Percentiles rank a stretch among this genome's conserved stretches.
Evolutionary conservation across 495 filamentous ascomycete genomes (phyloP).

Genomic region (Stereocaulon alpinum): DNA sequence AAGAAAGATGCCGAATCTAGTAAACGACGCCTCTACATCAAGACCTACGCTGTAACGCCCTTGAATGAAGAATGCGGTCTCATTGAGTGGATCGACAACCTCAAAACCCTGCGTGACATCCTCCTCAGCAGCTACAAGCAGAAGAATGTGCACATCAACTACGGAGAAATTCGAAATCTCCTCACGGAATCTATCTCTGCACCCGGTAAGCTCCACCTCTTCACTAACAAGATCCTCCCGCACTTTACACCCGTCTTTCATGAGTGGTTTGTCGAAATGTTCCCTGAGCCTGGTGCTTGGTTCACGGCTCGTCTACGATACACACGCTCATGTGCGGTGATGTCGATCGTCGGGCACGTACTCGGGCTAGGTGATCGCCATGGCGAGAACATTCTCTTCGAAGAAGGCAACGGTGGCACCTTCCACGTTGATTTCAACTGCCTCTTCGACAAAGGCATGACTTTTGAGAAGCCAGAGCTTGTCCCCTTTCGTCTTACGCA

Average conservation of each 20-base stretch:
- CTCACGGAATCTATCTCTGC: slow-evolving; percentile 49
- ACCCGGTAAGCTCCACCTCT: slow-evolving; percentile 49
- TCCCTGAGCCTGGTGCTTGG: slow-evolving; percentile 86
- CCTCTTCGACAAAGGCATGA: slow-evolving; percentile 96
- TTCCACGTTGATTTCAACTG: slow-evolving; percentile 99
- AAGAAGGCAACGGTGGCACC: slow-evolving; percentile 86
- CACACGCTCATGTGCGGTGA: slow-evolving; percentile 87
- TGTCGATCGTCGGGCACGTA: slow-evolving; percentile 95
- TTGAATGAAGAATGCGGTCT: slow-evolving; percentile 96
- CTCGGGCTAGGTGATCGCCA: slow-evolving; percentile 95
- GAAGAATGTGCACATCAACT: slow-evolving; percentile 52
- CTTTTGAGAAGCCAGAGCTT: slow-evolving; percentile 86
- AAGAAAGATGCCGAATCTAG: slow-evolving; percentile 85
- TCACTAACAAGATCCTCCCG: slow-evolving; percentile 51
- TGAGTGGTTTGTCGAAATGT: slow-evolving; percentile 91
- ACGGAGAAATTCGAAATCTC: slow-evolving; percentile 45
- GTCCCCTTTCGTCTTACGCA: slow-evolving; percentile 98
- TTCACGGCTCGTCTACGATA: slow-evolving; percentile 84
- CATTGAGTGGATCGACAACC: slow-evolving; percentile 97
- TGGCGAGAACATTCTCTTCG: slow-evolving; percentile 92
- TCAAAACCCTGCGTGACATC: slow-evolving; percentile 89
- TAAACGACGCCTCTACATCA: slow-evolving; percentile 78
- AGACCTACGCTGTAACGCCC: slow-evolving; percentile 92
- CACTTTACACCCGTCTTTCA: slow-evolving; percentile 74
- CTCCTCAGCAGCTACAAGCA: slow-evolving; percentile 66